Evolutionary conservation across 805 yeast species (phyloP), one percentile per base, ranked within the genome.

Genomic region (Ogataea parapolymorpha): DNA sequence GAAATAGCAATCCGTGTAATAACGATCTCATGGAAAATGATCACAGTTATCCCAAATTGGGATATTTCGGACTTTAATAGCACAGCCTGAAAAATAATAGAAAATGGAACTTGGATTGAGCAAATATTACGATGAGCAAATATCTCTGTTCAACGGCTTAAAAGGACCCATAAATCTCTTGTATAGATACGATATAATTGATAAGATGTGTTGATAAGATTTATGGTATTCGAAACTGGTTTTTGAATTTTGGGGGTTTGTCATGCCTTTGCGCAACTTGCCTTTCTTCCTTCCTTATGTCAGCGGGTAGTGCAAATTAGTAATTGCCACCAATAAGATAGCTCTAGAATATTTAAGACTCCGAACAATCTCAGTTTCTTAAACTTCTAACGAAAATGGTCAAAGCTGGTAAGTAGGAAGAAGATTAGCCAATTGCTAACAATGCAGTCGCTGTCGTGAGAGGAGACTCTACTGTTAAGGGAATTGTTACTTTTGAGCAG

Each of bases 401-500:
- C 27, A 40, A 40, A 40, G 43, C 43, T 40, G 43, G 43, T 40
- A 40, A 26, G 42, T 41, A 12, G 14, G 12, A 29, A 26, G 32
- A 11, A 15, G 15, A 18, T 22, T 20, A 26, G 17, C 48, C 46
- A 71, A 17, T 5, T 26, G 22, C 41, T 38, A 38, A 38, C 41
- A 12, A 5, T n/a, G 27, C 51, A 77, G 97, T 93, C 65, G 98
- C 98, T 66, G 95, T 93, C 59, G 73, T 93, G 57, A 89, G 95
- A 74, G 99, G 99, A 59, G 97, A 89, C 66, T 77, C 95, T 46
- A 80, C 80, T 56, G 95, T 93, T 56, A 68, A 82, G 50, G 99
- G 99, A 64, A 69, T 76, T 51, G 97, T 93, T 56, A 68, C 77
- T 54, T 91, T 93, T 62, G 95, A 85, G 70, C 99, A 93, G 76